A percentile compares a stretch with the other conserved stretches of the same genome.
Evolutionary conservation across 2,329 filamentous ascomycete species (phyloP).

Genomic region (Penicillium sp.): DNA sequence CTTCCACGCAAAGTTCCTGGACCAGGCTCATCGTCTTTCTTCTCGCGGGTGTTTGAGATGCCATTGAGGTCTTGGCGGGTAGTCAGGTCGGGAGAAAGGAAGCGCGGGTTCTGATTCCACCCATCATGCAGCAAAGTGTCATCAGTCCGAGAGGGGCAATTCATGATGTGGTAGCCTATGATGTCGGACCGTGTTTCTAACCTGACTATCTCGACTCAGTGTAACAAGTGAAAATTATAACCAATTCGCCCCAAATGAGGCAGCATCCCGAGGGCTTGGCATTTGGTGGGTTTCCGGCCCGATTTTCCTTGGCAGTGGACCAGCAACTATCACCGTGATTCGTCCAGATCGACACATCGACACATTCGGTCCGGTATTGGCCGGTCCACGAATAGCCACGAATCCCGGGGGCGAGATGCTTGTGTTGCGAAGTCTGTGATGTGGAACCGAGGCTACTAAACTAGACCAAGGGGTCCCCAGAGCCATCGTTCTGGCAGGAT

Average conservation of each 20-base stretch:
- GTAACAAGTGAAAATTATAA: neutral
- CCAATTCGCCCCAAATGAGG: neutral
- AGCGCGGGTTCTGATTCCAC: slow-evolving; percentile 56
- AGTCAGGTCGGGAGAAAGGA: slow-evolving; percentile 49
- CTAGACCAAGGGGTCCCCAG: neutral
- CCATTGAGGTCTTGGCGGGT: slow-evolving; percentile 57
- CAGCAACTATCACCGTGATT: slow-evolving; percentile 1
- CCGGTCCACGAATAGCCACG: neutral
- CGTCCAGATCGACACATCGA: neutral
- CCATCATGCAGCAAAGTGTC: slow-evolving; percentile 47
- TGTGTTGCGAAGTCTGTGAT: neutral
- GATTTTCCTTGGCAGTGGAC: slow-evolving; percentile 12
- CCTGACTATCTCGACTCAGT: neutral
- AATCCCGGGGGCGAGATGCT: neutral
- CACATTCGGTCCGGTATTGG: slow-evolving; percentile 1
- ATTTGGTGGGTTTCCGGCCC: slow-evolving; percentile 5
- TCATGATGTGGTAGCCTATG: slow-evolving; percentile 40
- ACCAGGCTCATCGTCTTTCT: slow-evolving; percentile 18
- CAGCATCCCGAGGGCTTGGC: slow-evolving; percentile 13
- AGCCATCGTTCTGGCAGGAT: neutral
- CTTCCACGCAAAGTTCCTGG: neutral
- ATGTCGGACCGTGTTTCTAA: neutral
- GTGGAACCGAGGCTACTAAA: neutral
- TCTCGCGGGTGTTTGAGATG: slow-evolving; percentile 51
- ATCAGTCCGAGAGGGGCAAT: slow-evolving; percentile 56